Evolutionary conservation across 2,329 filamentous ascomycete genomes (phyloP).

Genomic region (Dactylellina haptotyla): DNA sequence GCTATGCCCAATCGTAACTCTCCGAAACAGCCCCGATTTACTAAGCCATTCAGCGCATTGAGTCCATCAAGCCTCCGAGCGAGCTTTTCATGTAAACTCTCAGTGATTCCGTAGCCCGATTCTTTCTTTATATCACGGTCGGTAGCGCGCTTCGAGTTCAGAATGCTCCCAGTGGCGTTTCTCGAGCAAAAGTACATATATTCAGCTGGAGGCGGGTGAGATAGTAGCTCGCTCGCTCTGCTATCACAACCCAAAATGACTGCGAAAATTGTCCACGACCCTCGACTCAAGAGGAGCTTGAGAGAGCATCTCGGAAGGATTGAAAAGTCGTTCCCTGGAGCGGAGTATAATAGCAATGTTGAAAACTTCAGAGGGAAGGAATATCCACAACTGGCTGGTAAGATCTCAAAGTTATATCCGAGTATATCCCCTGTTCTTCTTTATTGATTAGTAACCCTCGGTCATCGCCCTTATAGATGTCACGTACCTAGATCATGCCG

Average conservation of each 20-base stretch:
- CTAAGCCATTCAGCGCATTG: slow-evolving; percentile 13
- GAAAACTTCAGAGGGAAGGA: slow-evolving; percentile 61
- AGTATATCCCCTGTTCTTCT: neutral
- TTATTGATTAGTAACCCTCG: slow-evolving; percentile 33
- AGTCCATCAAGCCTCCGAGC: slow-evolving; percentile 11
- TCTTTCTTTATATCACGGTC: slow-evolving; percentile 11
- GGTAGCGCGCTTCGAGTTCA: slow-evolving; percentile 14
- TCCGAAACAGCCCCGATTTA: slow-evolving; percentile 28
- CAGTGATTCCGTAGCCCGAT: neutral
- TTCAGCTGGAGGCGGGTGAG: slow-evolving; percentile 31
- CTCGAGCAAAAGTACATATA: slow-evolving; percentile 21
- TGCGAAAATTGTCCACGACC: slow-evolving; percentile 10
- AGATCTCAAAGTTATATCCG: slow-evolving; percentile 17
- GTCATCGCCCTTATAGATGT: slow-evolving; percentile 49
- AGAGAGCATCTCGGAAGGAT: slow-evolving; percentile 17
- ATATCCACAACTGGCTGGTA: slow-evolving; percentile 63
- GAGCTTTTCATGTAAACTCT: slow-evolving; percentile 15
- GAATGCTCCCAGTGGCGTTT: slow-evolving; percentile 41
- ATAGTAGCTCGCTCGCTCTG: neutral
- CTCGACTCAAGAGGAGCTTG: slow-evolving; percentile 8
- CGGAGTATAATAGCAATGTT: slow-evolving; percentile 58
- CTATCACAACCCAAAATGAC: neutral
- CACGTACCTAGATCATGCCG: slow-evolving; percentile 70
- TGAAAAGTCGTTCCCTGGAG: slow-evolving; percentile 10
- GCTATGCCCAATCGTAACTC: slow-evolving; percentile 38